phyloP scores from a whole-genome alignment of 2,329 filamentous ascomycete genomes.

The Westerdykella ornata region DNA sequence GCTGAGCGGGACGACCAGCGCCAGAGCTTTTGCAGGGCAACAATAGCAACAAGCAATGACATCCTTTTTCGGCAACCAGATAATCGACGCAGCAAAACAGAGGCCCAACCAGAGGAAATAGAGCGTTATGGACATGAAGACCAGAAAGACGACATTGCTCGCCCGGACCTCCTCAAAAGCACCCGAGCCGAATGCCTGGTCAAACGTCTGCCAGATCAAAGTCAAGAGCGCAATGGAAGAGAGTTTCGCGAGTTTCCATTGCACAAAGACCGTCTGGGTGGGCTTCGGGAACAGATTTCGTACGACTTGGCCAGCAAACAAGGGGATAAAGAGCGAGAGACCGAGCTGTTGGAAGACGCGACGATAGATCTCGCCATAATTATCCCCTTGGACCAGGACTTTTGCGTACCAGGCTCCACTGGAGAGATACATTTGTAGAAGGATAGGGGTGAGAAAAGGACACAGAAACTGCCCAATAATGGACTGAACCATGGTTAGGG shows the following conservation, averaged over 20 bases:
- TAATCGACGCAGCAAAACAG: slow-evolving; percentile 50
- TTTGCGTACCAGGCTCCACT: slow-evolving; percentile 49
- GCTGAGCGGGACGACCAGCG: slow-evolving; percentile 61
- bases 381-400: slow-evolving; percentile 49
- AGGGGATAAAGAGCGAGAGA: slow-evolving; percentile 58
- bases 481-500: slow-evolving; percentile 52
- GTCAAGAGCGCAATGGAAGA: slow-evolving; percentile 43
- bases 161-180: slow-evolving; percentile 54
- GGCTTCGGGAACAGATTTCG: slow-evolving; percentile 51
- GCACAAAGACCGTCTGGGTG: slow-evolving; percentile 49
- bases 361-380: slow-evolving; percentile 56
- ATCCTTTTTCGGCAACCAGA: slow-evolving; percentile 54
- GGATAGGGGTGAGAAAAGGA: slow-evolving; percentile 59
- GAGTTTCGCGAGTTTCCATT: slow-evolving; percentile 43
- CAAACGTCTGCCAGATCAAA: slow-evolving; percentile 60
- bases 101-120: slow-evolving; percentile 58
- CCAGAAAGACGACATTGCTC: slow-evolving; percentile 58
- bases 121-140: slow-evolving; percentile 60
- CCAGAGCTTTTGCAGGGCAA: slow-evolving; percentile 65
- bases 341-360: slow-evolving; percentile 63
- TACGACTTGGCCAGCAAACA: slow-evolving; percentile 56
- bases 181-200: slow-evolving; percentile 57
- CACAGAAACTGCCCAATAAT: slow-evolving; percentile 64
- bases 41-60: slow-evolving; percentile 67
- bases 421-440: slow-evolving; percentile 57